Base-by-base conservation (phyloP, 305 asterid species). In the Rubia balearica region DNA sequence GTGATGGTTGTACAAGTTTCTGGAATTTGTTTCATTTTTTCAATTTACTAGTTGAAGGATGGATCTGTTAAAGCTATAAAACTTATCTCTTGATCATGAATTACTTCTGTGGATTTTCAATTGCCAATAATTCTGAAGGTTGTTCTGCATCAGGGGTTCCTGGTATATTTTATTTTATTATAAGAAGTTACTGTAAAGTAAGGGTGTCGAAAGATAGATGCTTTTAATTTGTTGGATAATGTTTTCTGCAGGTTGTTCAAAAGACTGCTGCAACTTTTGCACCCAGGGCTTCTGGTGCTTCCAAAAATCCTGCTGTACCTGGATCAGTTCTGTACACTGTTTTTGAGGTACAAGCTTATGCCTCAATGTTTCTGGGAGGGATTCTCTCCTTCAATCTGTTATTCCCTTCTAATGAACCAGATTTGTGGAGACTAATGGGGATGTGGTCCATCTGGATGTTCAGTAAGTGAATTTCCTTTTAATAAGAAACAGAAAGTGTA, bases 371-470 rank as follows among this genome's bases (percentile, higher is more conserved):
- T 61, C 5, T 93, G 49, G 98, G 97, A 6, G 98, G 98, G 78
- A 90, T 92, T 67, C 88, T 91, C 70, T 93, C 98, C 21, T 93
- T 89, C 85, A 93, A 93, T 77, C 92, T 93, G 76, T 74, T 91
- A 72, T 91, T 89, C 68, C 98, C 98, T 0, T 93, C 98, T 21
- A 87, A 83, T 73, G 96, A 91, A 73, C 97, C 98, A 0, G 97
- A 93, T 71, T 36, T 93, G 68, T 93, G 98, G 98, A 88, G 97
- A 78, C 86, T 93, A 43, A 91, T 91, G 96, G 95, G 98, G 72
- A 94, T 91, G 97, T 94, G 96, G 97, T 94, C 98, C 82, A 88
- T 91, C 73, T 94, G 97, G 98, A 94, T 94, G 98, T 94, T 91
- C 86, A 91, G 98, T 94, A 87, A 89, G 96, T 73, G 74, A 60